These are phyloP conservation scores for Botryosphaeria agaves DNA, from an alignment of 2,329 filamentous ascomycete species.

Conservation along the genomic window DNA sequence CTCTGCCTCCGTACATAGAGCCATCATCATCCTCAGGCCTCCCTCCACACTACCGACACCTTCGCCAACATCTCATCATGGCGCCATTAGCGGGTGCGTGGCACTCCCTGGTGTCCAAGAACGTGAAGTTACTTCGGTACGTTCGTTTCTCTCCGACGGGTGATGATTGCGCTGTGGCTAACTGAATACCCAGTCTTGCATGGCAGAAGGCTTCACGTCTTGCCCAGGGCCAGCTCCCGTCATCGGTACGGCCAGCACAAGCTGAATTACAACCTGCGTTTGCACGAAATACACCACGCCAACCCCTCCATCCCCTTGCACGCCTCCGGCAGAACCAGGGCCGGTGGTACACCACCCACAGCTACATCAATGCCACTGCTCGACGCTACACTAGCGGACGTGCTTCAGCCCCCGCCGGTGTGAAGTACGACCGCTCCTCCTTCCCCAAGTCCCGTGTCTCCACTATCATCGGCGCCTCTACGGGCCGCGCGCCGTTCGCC, in stretches of 20 bases:
- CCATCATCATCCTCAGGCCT: neutral
- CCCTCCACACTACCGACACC: neutral
- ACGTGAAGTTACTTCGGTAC: slow-evolving; percentile 23
- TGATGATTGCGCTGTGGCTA: neutral
- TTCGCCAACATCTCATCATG: slow-evolving; percentile 12
- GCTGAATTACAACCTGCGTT: slow-evolving; percentile 41
- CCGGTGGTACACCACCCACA: slow-evolving; percentile 44
- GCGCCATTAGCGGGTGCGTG: slow-evolving; percentile 19
- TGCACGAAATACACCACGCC: slow-evolving; percentile 36
- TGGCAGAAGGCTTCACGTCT: slow-evolving; percentile 29
- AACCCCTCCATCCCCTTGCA: slow-evolving; percentile 43
- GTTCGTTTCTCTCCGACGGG: slow-evolving; percentile 4
- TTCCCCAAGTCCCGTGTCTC: slow-evolving; percentile 40
- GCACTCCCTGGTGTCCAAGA: slow-evolving; percentile 22
- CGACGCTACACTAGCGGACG: slow-evolving; percentile 37
- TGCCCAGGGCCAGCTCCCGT: slow-evolving; percentile 25
- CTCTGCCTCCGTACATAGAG: neutral
- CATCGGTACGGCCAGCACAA: slow-evolving; percentile 23
- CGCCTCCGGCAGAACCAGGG: slow-evolving; percentile 46
- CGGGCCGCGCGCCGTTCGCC: slow-evolving; percentile 69
- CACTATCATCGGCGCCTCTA: slow-evolving; percentile 41
- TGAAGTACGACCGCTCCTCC: slow-evolving; percentile 30
- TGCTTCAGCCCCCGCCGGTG: slow-evolving; percentile 20
- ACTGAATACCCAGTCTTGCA: slow-evolving; percentile 20
- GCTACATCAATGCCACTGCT: slow-evolving; percentile 23